These are phyloP conservation scores for Cetraspora pellucida DNA, from an alignment of 192 early-diverging fungal genomes.

Conservation along the genomic window DNA sequence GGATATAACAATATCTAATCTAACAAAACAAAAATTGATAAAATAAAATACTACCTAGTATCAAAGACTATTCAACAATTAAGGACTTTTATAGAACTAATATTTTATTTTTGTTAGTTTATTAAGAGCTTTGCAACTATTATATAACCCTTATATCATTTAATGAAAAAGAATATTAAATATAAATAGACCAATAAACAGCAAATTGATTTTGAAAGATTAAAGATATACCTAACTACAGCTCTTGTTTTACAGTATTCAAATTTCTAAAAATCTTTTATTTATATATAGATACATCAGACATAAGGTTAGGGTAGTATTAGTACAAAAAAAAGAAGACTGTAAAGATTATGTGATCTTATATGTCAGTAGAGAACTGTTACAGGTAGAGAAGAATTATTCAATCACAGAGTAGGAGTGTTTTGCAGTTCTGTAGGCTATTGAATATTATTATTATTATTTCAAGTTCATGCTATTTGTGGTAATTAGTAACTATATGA, in stretches of 20 bases:
- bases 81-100: no score
- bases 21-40: no score
- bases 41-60: no score
- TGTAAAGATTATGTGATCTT: neutral
- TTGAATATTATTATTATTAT: neutral
- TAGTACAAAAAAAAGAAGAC: conserved; percentile 24
- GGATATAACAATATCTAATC: no score
- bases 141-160: no score
- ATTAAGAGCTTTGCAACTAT: no score
- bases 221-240: neutral
- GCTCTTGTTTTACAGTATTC: neutral
- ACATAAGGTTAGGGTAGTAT: conserved; percentile 1
- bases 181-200: neutral
- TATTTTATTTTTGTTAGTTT: no score
- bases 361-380: conserved; percentile 2
- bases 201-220: neutral
- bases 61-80: no score
- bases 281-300: neutral
- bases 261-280: neutral
- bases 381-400: neutral
- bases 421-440: neutral
- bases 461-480: neutral
- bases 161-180: conserved; percentile 22
- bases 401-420: neutral
- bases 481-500: neutral